phyloP scores from a whole-genome alignment of 2,329 filamentous ascomycete genomes.

The Pseudogymnoascus sp. region DNA sequence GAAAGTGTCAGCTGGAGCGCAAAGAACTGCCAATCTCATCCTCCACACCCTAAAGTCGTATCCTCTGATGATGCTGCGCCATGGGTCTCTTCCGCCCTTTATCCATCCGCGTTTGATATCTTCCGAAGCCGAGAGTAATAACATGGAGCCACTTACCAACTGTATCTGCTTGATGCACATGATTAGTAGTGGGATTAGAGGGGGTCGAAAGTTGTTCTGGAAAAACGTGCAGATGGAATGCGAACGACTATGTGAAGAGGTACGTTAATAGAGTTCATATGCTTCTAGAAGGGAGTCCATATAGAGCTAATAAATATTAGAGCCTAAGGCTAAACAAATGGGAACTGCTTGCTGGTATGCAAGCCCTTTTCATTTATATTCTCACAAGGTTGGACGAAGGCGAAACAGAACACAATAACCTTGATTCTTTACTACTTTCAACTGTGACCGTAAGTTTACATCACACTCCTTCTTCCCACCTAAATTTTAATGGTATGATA shows the following conservation, averaged over 20 bases:
- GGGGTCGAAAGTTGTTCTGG: constrained; percentile 36
- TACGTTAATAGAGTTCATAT: constrained; percentile 19
- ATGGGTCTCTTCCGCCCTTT: constrained; percentile 34
- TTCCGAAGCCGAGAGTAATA: constrained; percentile 16
- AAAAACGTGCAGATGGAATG: constrained; percentile 36
- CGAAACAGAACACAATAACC: constrained; percentile 35
- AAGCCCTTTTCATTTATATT: constrained; percentile 37
- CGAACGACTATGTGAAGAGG: constrained; percentile 30
- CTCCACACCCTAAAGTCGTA: constrained; percentile 35
- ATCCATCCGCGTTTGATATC: constrained; percentile 31
- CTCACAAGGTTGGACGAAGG: constrained; percentile 36
- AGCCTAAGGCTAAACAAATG: constrained; percentile 27
- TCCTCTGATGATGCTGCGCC: constrained; percentile 31
- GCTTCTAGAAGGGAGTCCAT: background rate
- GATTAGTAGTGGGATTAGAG: constrained; percentile 27
- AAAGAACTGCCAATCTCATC: constrained; percentile 31
- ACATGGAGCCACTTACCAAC: constrained; percentile 32
- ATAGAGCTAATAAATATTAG: constrained; percentile 20
- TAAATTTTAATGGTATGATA: constrained; percentile 10
- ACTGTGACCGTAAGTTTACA: constrained; percentile 28
- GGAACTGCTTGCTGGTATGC: constrained; percentile 34
- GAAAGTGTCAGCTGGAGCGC: constrained; percentile 21
- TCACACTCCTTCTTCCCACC: background rate
- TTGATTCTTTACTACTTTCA: constrained; percentile 31
- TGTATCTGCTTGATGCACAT: constrained; percentile 36